These are phyloP conservation scores for Diaporthe citrichinensis DNA, from an alignment of 2,329 filamentous ascomycete genomes.

Conservation along the genomic window DNA sequence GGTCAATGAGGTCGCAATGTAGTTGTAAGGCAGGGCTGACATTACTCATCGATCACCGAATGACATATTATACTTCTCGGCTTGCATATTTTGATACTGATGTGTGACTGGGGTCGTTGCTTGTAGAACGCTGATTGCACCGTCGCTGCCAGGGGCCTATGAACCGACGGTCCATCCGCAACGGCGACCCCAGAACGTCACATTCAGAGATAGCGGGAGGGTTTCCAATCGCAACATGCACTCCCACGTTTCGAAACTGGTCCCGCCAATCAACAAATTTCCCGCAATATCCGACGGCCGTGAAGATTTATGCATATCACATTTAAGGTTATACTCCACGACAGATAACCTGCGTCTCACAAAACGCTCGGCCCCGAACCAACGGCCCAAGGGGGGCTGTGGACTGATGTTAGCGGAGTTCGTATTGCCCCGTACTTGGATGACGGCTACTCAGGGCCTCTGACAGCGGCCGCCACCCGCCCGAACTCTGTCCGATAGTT, in stretches of 20 bases:
- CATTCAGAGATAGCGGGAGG: conserved; percentile 3
- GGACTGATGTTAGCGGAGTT: conserved; percentile 3
- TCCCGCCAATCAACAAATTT: neutral
- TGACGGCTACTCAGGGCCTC: conserved; percentile 7
- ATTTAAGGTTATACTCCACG: conserved; percentile 25
- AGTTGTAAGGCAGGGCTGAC: neutral
- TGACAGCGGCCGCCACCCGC: conserved; percentile 6
- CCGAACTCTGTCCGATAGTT: conserved; percentile 16
- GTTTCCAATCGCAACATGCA: conserved; percentile 19
- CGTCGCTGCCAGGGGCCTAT: neutral
- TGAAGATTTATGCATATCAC: neutral
- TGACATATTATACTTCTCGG: conserved; percentile 11
- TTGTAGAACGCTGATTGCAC: neutral
- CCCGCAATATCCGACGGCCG: neutral
- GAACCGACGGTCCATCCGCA: conserved; percentile 20
- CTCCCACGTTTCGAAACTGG: conserved; percentile 10
- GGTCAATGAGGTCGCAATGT: neutral
- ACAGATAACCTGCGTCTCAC: conserved; percentile 22
- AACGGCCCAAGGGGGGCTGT: neutral
- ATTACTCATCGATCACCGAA: neutral
- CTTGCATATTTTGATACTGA: conserved; percentile 23
- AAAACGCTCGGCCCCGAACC: conserved; percentile 27
- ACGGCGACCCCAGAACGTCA: conserved; percentile 16
- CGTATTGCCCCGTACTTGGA: neutral
- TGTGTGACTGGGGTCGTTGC: conserved; percentile 14